Conservation (phyloP, 2,329 filamentous ascomycete species). For the Dactylellina parvicollis region DNA sequence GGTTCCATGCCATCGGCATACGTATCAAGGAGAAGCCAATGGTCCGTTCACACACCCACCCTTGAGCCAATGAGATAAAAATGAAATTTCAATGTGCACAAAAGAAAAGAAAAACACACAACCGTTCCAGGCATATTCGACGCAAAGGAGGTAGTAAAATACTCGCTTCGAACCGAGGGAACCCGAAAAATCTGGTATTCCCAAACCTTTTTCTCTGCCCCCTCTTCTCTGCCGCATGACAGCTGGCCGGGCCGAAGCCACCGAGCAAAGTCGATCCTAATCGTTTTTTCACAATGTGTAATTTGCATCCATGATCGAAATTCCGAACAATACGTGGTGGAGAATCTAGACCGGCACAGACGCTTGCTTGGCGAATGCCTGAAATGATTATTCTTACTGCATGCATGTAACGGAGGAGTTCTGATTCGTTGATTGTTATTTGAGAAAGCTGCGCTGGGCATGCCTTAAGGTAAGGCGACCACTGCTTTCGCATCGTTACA, state of each 20-base stretch:
- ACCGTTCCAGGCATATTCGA: neutral
- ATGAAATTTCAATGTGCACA: slow-evolving; percentile 18
- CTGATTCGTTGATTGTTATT: too few relatives aligned
- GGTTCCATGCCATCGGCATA: too few relatives aligned
- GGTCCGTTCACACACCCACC: too few relatives aligned
- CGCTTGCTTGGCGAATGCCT: slow-evolving; percentile 7
- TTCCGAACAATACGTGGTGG: neutral
- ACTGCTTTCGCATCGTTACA: neutral
- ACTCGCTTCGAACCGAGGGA: neutral
- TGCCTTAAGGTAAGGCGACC: slow-evolving; percentile 7
- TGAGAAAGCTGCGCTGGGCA: too few relatives aligned
- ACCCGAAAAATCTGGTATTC: neutral
- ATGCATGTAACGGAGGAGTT: slow-evolving; percentile 4
- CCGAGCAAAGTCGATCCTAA: slow-evolving; percentile 7
- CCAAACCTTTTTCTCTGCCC: neutral
- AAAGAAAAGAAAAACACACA: too few relatives aligned
- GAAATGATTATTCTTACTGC: slow-evolving; percentile 11
- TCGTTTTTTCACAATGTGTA: neutral
- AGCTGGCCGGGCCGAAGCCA: neutral
- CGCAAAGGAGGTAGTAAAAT: neutral
- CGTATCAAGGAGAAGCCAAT: too few relatives aligned
- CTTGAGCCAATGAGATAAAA: too few relatives aligned
- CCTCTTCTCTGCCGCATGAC: neutral
- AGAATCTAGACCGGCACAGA: slow-evolving; percentile 5
- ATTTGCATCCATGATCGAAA: neutral